These are phyloP conservation scores for maize (Zea mays) DNA, from an alignment of 176 grass and related monocot genomes.

Conservation along the genomic window Zm-B73-REFERENCE-NAM-5.0 NC_050100.1:222321501-222322000, in stretches of 20 bases:
- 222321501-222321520: conserved; percentile 49
- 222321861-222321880: conserved; percentile 36
- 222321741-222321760: conserved; percentile 17
- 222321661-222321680: neutral
- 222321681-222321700: neutral
- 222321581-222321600: neutral
- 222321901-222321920: conserved; percentile 56
- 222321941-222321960: neutral
- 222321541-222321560: neutral
- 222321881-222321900: conserved; percentile 55
- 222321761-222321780: neutral
- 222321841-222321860: conserved; percentile 41
- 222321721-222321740: conserved; percentile 28
- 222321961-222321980: neutral
- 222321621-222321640: conserved; percentile 13
- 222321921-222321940: conserved; percentile 28
- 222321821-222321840: conserved; percentile 69
- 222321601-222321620: conserved; percentile 2
- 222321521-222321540: neutral
- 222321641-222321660: conserved; percentile 30
- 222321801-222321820: conserved; percentile 45
- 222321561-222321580: neutral
- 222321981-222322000: neutral
- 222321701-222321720: conserved; percentile 49
- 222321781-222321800: conserved; percentile 18